Evolutionary conservation across 805 yeast genomes (phyloP), one percentile per base, ranked within the genome.

Genomic region (Cyberlindnera galapagoensis): DNA sequence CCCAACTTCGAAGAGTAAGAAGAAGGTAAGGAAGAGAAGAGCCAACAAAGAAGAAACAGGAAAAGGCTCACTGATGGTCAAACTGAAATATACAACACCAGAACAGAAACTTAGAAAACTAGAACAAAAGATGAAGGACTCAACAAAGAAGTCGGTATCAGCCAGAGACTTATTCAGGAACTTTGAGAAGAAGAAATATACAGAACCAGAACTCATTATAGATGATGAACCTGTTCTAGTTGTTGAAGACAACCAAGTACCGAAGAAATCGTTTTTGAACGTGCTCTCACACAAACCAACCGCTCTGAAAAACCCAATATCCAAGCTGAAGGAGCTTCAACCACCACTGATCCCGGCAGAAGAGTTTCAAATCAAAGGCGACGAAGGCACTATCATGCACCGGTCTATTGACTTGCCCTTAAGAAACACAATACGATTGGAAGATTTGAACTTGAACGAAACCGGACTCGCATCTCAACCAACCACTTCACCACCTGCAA

Each of bases 61-160:
- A 31, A 19, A 9, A 14, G 21, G 14, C 25, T 33, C 35, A 20
- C 26, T 42, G 16, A 15, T 42, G 3, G 39, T 46, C 4, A 31
- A 33, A 3, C 39, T 46, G 33, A 46, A 44, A 21, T 46, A 46
- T 17, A 44, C 42, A 18, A 37, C 47, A 13, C 42, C 31, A 3
- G 31, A 38, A 3, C 28, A 42, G 19, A 38, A 37, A 18, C 38
- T 49, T 7, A 31, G 31, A 5, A 50, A 42, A 10, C 21, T 51
- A 7, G 54, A 50, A 30, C 30, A 35, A 15, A 51, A 48, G 34
- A 50, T 50, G 17, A 40, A 30, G 14, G 27, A 28, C 2, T 24
- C 46, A 2, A 13, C 39, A 6, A 6, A 33, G 4, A 35, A 33
- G n/a, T 28, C 49, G 2, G 38, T 40, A 0, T 40, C 47, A 13